Base-by-base conservation (phyloP, 2,329 filamentous ascomycete species). In the Neonectria sp. region DNA sequence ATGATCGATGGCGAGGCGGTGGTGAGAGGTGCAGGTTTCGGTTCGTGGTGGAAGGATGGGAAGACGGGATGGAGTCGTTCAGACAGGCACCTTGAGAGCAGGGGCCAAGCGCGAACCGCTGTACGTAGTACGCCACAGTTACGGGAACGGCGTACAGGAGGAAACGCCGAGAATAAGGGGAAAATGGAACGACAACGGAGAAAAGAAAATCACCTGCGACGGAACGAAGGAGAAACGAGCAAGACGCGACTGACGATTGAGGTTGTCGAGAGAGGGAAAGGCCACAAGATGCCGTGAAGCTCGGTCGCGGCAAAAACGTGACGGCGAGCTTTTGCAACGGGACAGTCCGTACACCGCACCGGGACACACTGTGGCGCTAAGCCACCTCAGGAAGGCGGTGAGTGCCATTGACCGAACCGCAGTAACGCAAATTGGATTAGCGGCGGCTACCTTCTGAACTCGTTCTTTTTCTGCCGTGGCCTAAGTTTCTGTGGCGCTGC, bases 391-490 rank as follows among this genome's bases (percentile, higher is more conserved):
- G 68, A 63, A 66, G 65, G 68, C 68, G 68, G 68, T 70, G 65
- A 68, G 25, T 0, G 6, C 9, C 29, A 13, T 46, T 17, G 29
- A 24, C 27, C n/a, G 6, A 13, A 7, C 2, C 3, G 6, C 3
- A 24, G 52, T 64, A 67, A 43, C 67, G 48, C 0, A 8, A 61
- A 40, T 3, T 4, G 53, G 53, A n/a, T 37, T 69, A 59, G 64
- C 33, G 46, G 8, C 7, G 1, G 9, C 21, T 46, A 21, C 21
- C 49, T 43, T 40, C n/a, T 40, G 31, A 25, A 60, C 37, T 37
- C 48, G 67, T 55, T 73, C 68, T 71, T 76, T 73, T 75, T 75
- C 72, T 75, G 73, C 73, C 72, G 11, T 51, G 13, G 21, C 52
- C 52, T 58, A 65, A 62, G 51, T 71, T 49, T 60, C 53, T 53